Base-by-base conservation (phyloP, 495 filamentous ascomycete species). In the Talaromyces wortmannii region DNA sequence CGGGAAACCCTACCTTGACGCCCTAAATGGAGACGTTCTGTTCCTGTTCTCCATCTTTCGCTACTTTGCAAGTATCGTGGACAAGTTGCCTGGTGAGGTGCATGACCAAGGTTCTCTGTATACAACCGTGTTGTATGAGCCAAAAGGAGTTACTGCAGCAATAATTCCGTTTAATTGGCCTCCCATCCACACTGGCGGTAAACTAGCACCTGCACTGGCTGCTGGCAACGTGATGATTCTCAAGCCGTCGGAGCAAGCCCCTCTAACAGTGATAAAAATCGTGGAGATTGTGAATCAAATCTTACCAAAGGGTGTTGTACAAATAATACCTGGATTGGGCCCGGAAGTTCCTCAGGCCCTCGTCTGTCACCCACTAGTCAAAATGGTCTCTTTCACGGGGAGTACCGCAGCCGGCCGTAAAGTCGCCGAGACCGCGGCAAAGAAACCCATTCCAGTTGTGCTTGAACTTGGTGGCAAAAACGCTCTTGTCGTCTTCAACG, bases 401-500 rank as follows among this genome's bases (percentile, higher is more conserved):
- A 47, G 46, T 10, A 17, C 17, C 3, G 0, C 45, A 11, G n/a
- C 53, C 5, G 53, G 53, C 30, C 7, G 3, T 16, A 16, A 7
- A 10, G 17, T 48, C 7, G 7, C 6, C 0, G 7, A 12, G 1
- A 18, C 45, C 0, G 53, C 53, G 6, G 45, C 31, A 36, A n/a
- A 6, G 6, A 49, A 11, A 17, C 45, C 31, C 6, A 61, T 64
- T 12, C 48, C 53, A 11, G 18, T 33, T 31, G 36, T 48, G 2
- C 53, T 62, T 2, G 57, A 62, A 43, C 53, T 59, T 17, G 59
- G 59, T 23, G 59, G 57, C 0, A 62, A 62, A 65, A 83, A 78
- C 52, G 80, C 83, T 5, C 70, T 78, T 29, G 67, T 86, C 29
- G 67, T 85, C 29, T 75, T 85, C 7, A 72, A 75, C 2, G 83